These are phyloP conservation scores for Acacia confusa DNA, from an alignment of 306 rosid genomes.

Conservation along the genomic window DNA sequence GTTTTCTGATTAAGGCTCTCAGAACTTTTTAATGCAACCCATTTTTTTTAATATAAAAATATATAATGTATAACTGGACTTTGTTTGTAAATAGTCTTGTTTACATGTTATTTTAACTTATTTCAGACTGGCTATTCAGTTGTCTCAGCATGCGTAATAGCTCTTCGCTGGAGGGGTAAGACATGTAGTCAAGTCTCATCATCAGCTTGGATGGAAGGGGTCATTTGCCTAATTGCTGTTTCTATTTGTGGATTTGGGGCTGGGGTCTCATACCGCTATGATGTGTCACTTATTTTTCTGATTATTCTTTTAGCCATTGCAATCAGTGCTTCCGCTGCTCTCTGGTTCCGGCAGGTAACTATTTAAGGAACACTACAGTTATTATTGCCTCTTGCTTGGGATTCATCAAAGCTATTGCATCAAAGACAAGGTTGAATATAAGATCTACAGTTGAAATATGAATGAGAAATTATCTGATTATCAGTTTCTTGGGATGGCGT, in stretches of 20 bases:
- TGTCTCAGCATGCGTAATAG: conserved; percentile 87
- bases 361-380: not conserved
- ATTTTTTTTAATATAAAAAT: not conserved
- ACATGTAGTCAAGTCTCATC: conserved; percentile 49
- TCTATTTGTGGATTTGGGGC: conserved; percentile 77
- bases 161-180: conserved; percentile 86
- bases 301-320: conserved; percentile 52
- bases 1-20: not conserved
- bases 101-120: conserved; percentile 30
- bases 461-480: not conserved
- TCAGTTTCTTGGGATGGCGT: not conserved
- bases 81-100: conserved; percentile 4
- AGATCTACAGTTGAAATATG: not conserved
- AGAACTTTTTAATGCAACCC: not conserved
- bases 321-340: conserved; percentile 56
- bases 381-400: conserved; percentile 19
- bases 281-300: conserved; percentile 48
- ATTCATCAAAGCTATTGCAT: not conserved
- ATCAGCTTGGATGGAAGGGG: conserved; percentile 73
- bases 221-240: conserved; percentile 63
- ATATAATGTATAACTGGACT: conserved; percentile 7
- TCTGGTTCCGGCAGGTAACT: conserved; percentile 72
- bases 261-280: conserved; percentile 64
- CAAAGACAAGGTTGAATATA: not conserved
- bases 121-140: conserved; percentile 98